These are phyloP conservation scores for Soucietia sequanensis DNA, from an alignment of 805 yeast species.

Conservation along the genomic window DNA sequence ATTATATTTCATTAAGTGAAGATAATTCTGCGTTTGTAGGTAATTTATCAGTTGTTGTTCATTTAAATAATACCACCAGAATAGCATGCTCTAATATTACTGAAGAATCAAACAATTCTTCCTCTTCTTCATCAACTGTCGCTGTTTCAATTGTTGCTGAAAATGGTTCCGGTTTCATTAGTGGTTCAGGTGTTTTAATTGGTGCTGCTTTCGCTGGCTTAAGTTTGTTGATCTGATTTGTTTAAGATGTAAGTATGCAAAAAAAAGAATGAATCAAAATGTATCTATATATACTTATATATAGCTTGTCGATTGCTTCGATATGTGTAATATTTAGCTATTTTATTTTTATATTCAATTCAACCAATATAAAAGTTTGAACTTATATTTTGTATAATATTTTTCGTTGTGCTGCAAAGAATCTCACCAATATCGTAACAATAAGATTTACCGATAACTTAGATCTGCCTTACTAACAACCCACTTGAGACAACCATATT, in stretches of 20 bases:
- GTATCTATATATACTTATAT: too few species aligned
- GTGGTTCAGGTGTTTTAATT: conserved; percentile 6
- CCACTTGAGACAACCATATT: too few species aligned
- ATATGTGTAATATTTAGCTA: too few species aligned
- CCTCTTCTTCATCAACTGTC: conserved; percentile 6
- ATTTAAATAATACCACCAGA: conserved; percentile 29
- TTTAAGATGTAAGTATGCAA: conserved; percentile 5
- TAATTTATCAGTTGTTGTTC: conserved; percentile 36
- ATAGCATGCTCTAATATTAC: conserved; percentile 41
- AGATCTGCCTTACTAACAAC: too few species aligned
- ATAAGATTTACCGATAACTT: too few species aligned
- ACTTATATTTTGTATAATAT: too few species aligned
- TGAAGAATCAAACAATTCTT: conserved; percentile 5
- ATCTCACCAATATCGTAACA: too few species aligned
- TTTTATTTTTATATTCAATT: too few species aligned
- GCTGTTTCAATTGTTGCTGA: conserved; percentile 5
- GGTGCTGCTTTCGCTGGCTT: conserved; percentile 12
- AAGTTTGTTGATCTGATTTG: conserved; percentile 9
- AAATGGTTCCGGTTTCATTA: conserved; percentile 4
- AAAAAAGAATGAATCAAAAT: too few species aligned
- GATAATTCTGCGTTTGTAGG: conserved; percentile 28
- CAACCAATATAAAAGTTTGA: too few species aligned
- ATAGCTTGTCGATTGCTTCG: too few species aligned
- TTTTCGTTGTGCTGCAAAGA: too few species aligned
- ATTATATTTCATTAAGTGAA: conserved; percentile 31